Evolutionary conservation across 805 yeast species (phyloP).

Genomic region (Cyberlindnera bimundalis): DNA sequence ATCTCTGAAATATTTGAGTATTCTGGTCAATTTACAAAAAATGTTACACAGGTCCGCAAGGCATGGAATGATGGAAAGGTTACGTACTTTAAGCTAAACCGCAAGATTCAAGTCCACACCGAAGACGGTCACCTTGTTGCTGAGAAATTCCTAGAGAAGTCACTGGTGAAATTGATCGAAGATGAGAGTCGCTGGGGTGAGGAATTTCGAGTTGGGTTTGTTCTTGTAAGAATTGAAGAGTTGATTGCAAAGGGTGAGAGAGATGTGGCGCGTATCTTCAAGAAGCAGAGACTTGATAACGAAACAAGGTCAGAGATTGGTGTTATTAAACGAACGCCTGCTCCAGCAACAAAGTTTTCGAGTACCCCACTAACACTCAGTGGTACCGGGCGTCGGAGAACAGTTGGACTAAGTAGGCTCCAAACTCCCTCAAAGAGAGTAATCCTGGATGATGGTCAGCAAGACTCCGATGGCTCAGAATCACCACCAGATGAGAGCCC

Average conservation of each 20-base stretch:
- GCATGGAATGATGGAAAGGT: conserved; percentile 26
- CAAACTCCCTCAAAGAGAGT: conserved; percentile 15
- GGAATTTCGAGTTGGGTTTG: conserved; percentile 18
- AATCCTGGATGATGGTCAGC: background rate
- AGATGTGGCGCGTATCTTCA: conserved; percentile 20
- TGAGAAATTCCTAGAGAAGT: conserved; percentile 16
- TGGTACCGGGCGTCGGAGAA: conserved; percentile 7
- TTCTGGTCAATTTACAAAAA: conserved; percentile 19
- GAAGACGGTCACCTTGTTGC: conserved; percentile 18
- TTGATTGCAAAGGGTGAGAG: conserved; percentile 13
- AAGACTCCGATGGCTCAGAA: background rate
- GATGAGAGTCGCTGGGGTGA: conserved; percentile 16
- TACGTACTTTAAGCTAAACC: conserved; percentile 22
- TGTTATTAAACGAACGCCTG: background rate
- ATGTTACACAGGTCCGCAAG: conserved; percentile 22
- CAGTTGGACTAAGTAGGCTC: conserved; percentile 21
- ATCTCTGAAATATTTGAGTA: conserved; percentile 25
- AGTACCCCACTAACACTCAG: conserved; percentile 4
- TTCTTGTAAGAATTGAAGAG: conserved; percentile 17
- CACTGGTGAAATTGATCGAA: conserved; percentile 1
- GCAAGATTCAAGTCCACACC: conserved; percentile 20
- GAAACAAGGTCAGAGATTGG: too few relatives aligned
- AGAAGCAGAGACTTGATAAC: conserved; percentile 6
- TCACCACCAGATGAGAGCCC: conserved; percentile 7
- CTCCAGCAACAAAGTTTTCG: background rate